Evolutionary conservation across 1,284 basidiomycete genomes (phyloP), one percentile per base, ranked within the genome.

Genomic region (Amylostereum areolatum): DNA sequence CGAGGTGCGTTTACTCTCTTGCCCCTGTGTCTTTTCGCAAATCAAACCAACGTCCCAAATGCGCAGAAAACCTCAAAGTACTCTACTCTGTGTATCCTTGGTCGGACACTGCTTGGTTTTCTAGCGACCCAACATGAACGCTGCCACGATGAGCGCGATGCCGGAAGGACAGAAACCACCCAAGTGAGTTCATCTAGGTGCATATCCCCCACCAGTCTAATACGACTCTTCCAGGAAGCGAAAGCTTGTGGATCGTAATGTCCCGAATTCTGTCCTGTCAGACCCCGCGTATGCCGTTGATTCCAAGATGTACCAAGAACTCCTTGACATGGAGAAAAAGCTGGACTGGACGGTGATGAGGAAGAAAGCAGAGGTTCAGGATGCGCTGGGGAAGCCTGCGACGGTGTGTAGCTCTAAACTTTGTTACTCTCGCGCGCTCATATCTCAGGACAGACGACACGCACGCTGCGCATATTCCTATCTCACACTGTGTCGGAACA

Each of bases 311-410:
- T 98, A 97, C 67, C 78, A 83, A 51, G 83, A 90, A 60, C 73
- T 98, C 31, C 71, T 95, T 43, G 85, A 89, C 52, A 89, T 92
- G 77, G 95, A 97, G 67, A 80, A 89, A 54, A 90, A 88, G 64
- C 74, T 98, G 8, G 95, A 98, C 67, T 98, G 96, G 96, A 96
- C 92, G 4, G 85, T 97, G 68, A 83, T 84, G 57, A 75, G 96
- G 56, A 97, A 97, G 66, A 83, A 81, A 56, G 88, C 89, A 9
- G 96, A 98, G 63, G 83, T 96, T 39, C 86, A 90, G 61, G 93
- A 97, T 64, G 81, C 89, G 24, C 63, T 93, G 42, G 69, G 73
- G 28, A 72, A 80, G 43, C 77, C 73, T 40, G 80, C 80, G 24
- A 75, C 77, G 1, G 81, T 85, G 59, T 52, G 80, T 67, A 11